Evolutionary conservation across 306 rosid genomes (phyloP).

Genomic region (Pyrus betulifolia): DNA sequence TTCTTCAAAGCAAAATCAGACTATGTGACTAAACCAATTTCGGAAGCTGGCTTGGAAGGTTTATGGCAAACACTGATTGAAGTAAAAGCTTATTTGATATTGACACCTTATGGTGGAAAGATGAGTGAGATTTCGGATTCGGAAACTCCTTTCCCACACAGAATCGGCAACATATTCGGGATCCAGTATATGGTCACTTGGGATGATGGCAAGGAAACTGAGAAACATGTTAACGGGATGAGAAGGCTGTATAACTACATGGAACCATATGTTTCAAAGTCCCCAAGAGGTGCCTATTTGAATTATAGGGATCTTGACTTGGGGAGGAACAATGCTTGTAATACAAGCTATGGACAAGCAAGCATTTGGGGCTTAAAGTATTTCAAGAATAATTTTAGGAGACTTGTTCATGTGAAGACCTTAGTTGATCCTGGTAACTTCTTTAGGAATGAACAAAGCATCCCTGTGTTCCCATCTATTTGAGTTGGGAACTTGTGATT

Average conservation of each 20-base stretch:
- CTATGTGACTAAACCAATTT: conserved; percentile 42
- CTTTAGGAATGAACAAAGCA: conserved; percentile 69
- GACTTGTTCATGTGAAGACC: conserved; percentile 50
- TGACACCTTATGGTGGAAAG: conserved; percentile 59
- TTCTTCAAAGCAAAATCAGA: conserved; percentile 69
- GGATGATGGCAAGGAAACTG: conserved; percentile 30
- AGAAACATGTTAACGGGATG: conserved; percentile 52
- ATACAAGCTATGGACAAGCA: conserved; percentile 19
- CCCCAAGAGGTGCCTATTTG: conserved; percentile 68
- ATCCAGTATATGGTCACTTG: conserved; percentile 53
- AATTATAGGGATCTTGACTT: conserved; percentile 77
- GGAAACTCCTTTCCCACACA: conserved; percentile 58
- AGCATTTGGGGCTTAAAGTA: conserved; percentile 53
- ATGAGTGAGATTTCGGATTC: conserved; percentile 45
- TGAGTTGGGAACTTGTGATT: too few relatives aligned
- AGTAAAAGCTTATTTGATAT: conserved; percentile 28
- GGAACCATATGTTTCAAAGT: conserved; percentile 55
- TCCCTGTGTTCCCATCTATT: conserved; percentile 3
- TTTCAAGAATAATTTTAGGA: conserved; percentile 55
- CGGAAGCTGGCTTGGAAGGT: conserved; percentile 23
- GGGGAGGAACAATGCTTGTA: conserved; percentile 30
- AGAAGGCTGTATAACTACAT: conserved; percentile 54
- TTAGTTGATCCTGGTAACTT: conserved; percentile 63
- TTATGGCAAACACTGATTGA: conserved; percentile 37
- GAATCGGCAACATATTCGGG: conserved; percentile 42